These are phyloP conservation scores for Rhypophila decipiens DNA, from an alignment of 495 filamentous ascomycete genomes.

Conservation along the genomic window DNA sequence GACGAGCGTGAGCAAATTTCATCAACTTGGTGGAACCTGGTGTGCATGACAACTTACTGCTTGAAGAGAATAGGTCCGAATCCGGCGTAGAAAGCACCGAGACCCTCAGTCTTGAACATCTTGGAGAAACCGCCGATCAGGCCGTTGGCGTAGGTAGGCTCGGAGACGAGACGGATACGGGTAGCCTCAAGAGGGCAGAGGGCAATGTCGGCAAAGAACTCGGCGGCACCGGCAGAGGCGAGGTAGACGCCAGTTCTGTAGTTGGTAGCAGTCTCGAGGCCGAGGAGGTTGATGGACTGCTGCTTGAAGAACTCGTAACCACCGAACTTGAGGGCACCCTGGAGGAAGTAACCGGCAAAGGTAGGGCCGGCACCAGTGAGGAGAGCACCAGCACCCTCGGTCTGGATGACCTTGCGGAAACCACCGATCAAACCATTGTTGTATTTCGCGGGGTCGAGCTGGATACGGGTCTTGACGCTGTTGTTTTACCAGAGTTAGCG, in stretches of 20 bases:
- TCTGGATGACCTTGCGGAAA: slow-evolving; percentile 75
- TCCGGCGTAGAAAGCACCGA: slow-evolving; percentile 89
- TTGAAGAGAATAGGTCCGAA: slow-evolving; percentile 94
- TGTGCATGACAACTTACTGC: slow-evolving; percentile 68
- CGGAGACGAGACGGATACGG: slow-evolving; percentile 88
- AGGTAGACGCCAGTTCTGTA: slow-evolving; percentile 89
- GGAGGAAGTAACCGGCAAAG: slow-evolving; percentile 88
- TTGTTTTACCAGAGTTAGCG: slow-evolving; percentile 13
- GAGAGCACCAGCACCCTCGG: slow-evolving; percentile 82
- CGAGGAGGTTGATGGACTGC: slow-evolving; percentile 76
- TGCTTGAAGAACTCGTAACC: slow-evolving; percentile 96
- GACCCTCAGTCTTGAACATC: slow-evolving; percentile 78
- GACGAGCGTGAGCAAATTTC: slow-evolving; percentile 7
- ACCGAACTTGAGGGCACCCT: slow-evolving; percentile 93
- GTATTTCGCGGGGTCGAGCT: slow-evolving; percentile 85
- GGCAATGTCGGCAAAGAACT: slow-evolving; percentile 92
- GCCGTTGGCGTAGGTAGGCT: slow-evolving; percentile 80
- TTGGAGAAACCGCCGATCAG: slow-evolving; percentile 76
- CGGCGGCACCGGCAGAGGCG: slow-evolving; percentile 72
- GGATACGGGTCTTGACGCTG: slow-evolving; percentile 93
- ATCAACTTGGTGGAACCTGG: too few species aligned
- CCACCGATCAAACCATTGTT: slow-evolving; percentile 85
- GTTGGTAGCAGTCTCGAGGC: slow-evolving; percentile 71
- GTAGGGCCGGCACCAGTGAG: slow-evolving; percentile 84
- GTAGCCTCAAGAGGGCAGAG: slow-evolving; percentile 92